Percentiles rank a stretch among this genome's conserved stretches.
These are phyloP conservation scores for Podospora sp. DNA, from an alignment of 495 filamentous ascomycete genomes.

Conservation along the genomic window DNA sequence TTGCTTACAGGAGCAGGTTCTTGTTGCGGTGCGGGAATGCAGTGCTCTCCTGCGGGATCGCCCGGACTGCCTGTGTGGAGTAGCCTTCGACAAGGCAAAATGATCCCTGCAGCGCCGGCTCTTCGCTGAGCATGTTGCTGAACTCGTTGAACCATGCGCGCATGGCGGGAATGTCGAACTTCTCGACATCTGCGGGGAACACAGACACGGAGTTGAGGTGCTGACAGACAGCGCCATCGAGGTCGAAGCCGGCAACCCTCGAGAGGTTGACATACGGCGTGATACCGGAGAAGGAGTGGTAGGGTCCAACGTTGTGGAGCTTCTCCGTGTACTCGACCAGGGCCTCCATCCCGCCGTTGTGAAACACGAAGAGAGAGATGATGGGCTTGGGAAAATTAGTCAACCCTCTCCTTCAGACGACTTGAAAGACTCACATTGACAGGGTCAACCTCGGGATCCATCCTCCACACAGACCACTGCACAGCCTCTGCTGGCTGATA, in stretches of 20 bases:
- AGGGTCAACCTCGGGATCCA: slow-evolving; percentile 41
- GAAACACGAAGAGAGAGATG: not conserved
- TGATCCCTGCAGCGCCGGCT: slow-evolving; percentile 36
- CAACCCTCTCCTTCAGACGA: not conserved
- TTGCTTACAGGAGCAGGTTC: slow-evolving; percentile 40
- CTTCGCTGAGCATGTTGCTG: slow-evolving; percentile 25
- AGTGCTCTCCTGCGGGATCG: slow-evolving; percentile 27
- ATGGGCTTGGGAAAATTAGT: not conserved
- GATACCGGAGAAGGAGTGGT: too few species aligned
- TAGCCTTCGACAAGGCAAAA: slow-evolving; percentile 59
- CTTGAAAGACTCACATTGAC: slow-evolving; percentile 33
- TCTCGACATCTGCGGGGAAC: slow-evolving; percentile 48
- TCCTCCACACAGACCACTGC: slow-evolving; percentile 52
- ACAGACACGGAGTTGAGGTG: slow-evolving; percentile 42
- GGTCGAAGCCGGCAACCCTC: too few species aligned
- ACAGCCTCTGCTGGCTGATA: slow-evolving; percentile 41
- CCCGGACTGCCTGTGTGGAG: slow-evolving; percentile 44
- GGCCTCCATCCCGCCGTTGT: slow-evolving; percentile 37
- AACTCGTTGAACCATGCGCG: slow-evolving; percentile 46
- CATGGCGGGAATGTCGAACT: slow-evolving; percentile 48
- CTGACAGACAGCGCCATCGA: slow-evolving; percentile 42
- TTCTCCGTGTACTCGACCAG: not conserved
- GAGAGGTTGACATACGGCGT: too few species aligned
- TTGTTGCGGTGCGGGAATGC: slow-evolving; percentile 48
- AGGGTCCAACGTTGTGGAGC: too few species aligned